A percentile compares a stretch with the other conserved stretches of the same genome.
Evolutionary conservation across 495 filamentous ascomycete species (phyloP).

Genomic region (Neurospora pannonica): DNA sequence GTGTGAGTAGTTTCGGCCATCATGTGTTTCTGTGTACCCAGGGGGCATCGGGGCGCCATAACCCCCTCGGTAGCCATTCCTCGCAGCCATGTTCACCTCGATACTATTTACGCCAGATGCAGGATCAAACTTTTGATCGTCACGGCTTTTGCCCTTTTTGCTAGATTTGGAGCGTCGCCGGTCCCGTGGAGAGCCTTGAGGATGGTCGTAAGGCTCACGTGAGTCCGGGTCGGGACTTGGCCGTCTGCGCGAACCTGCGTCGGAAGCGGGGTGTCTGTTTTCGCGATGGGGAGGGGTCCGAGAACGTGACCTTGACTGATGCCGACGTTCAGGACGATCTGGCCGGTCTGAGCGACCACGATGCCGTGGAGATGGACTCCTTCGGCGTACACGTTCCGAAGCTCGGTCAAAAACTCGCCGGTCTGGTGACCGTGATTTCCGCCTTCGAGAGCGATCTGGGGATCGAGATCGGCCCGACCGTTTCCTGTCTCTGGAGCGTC

Average conservation of each 20-base stretch:
- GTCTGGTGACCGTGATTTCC: slow-evolving; percentile 16
- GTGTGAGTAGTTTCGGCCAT: slow-evolving; percentile 40
- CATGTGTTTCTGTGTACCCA: slow-evolving; percentile 23
- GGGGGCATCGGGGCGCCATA: slow-evolving; percentile 25
- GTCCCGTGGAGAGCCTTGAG: slow-evolving; percentile 24
- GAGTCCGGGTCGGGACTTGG: slow-evolving; percentile 18
- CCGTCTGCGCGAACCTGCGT: slow-evolving; percentile 25
- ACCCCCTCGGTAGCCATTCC: slow-evolving; percentile 31
- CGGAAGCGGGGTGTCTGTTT: slow-evolving; percentile 24
- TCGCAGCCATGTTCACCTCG: slow-evolving; percentile 35
- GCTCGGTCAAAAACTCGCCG: background rate
- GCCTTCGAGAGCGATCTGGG: slow-evolving; percentile 15
- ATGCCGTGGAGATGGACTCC: slow-evolving; percentile 14
- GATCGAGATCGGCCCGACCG: slow-evolving; percentile 23
- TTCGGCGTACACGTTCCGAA: background rate
- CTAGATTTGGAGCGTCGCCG: slow-evolving; percentile 27
- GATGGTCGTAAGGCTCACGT: slow-evolving; percentile 21
- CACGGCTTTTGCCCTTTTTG: slow-evolving; percentile 25
- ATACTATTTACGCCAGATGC: slow-evolving; percentile 39
- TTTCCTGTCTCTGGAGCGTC: slow-evolving; percentile 13
- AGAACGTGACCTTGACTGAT: slow-evolving; percentile 28
- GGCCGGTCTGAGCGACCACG: slow-evolving; percentile 26
- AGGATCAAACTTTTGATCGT: slow-evolving; percentile 26
- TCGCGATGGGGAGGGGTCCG: slow-evolving; percentile 17
- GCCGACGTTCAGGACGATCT: slow-evolving; percentile 20